Evolutionary conservation across 805 yeast genomes (phyloP).

Genomic region (Ogataea angusta): DNA sequence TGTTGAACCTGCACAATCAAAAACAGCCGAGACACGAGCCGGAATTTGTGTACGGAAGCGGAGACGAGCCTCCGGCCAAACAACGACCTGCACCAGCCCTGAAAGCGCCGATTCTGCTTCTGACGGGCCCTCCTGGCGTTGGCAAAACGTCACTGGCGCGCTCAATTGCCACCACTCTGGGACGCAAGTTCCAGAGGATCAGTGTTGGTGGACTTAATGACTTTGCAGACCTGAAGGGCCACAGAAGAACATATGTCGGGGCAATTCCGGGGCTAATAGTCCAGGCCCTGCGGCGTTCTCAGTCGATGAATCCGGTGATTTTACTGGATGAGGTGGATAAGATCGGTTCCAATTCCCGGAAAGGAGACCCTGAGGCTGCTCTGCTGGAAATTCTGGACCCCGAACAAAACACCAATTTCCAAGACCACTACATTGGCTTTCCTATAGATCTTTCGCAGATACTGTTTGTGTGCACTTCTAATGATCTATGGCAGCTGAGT

Average conservation of each 20-base stretch:
- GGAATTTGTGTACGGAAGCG: constrained; percentile 6
- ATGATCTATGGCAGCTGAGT: constrained; percentile 66
- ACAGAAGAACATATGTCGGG: constrained; percentile 86
- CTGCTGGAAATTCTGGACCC: constrained; percentile 86
- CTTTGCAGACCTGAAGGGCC: constrained; percentile 88
- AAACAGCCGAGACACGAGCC: constrained; percentile 14
- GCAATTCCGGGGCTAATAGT: constrained; percentile 85
- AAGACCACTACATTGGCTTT: constrained; percentile 81
- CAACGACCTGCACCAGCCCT: constrained; percentile 1
- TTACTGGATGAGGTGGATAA: constrained; percentile 85
- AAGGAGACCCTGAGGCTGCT: constrained; percentile 89
- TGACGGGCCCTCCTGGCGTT: constrained; percentile 93
- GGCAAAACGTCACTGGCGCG: constrained; percentile 87
- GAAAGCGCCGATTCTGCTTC: constrained; percentile 68
- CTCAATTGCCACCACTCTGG: constrained; percentile 71
- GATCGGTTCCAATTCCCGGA: constrained; percentile 26
- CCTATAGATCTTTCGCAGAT: constrained; percentile 82
- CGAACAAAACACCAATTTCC: constrained; percentile 74
- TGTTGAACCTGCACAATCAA: constrained; percentile 52
- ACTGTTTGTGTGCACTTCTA: constrained; percentile 82
- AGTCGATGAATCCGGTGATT: constrained; percentile 79
- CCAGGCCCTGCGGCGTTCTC: constrained; percentile 71
- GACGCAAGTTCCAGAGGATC: constrained; percentile 72
- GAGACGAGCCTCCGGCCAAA: not conserved
- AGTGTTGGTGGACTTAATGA: constrained; percentile 87